Evolutionary conservation across 2,329 filamentous ascomycete genomes (phyloP).

Genomic region (Botrytis sinoallii): DNA sequence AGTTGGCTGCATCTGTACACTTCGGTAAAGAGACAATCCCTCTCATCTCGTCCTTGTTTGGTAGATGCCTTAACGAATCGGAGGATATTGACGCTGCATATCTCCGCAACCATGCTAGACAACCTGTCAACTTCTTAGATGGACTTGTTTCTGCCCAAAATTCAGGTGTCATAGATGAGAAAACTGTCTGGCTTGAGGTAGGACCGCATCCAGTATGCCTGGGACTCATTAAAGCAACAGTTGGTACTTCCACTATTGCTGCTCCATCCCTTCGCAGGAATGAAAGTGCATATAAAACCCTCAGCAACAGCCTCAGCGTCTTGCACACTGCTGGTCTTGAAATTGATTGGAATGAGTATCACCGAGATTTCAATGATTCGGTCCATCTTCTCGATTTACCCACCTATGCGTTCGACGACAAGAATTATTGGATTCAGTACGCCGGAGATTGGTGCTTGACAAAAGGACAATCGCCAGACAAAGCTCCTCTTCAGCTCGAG

Average conservation of each 20-base stretch:
- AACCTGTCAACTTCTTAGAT: constrained; percentile 63
- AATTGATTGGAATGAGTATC: constrained; percentile 70
- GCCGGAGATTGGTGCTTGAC: constrained; percentile 65
- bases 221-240: constrained; percentile 65
- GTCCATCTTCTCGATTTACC: constrained; percentile 63
- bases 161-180: constrained; percentile 59
- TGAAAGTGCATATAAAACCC: constrained; percentile 61
- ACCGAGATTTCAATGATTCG: constrained; percentile 56
- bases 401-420: constrained; percentile 65
- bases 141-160: constrained; percentile 56
- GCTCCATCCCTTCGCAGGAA: constrained; percentile 60
- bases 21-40: constrained; percentile 56
- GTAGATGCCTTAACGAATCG: constrained; percentile 54
- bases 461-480: constrained; percentile 51
- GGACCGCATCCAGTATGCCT: constrained; percentile 71
- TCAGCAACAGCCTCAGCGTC: constrained; percentile 54
- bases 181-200: constrained; percentile 69
- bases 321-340: constrained; percentile 61
- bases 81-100: constrained; percentile 58
- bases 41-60: constrained; percentile 64
- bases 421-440: constrained; percentile 65
- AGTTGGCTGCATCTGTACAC: constrained; percentile 47
- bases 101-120: constrained; percentile 60
- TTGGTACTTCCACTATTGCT: constrained; percentile 47
- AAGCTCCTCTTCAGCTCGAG: constrained; percentile 54